Conservation (phyloP, 805 yeast genomes). For the Yarrowia porcina region DNA sequence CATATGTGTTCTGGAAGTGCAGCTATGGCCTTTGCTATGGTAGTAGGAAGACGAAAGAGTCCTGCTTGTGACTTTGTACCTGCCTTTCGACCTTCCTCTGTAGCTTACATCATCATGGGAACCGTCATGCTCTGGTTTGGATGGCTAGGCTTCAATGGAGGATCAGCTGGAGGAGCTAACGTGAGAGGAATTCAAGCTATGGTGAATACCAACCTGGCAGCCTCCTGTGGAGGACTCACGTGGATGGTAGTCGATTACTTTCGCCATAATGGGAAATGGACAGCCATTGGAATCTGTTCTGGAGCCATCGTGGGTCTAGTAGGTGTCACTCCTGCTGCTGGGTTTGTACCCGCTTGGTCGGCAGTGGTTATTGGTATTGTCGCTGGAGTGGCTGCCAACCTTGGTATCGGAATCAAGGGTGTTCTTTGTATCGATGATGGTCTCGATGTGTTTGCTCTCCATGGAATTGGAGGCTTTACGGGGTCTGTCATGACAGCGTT, state of each 20-base stretch:
- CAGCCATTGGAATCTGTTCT: constrained; percentile 86
- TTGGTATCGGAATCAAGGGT: constrained; percentile 76
- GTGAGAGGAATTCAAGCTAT: constrained; percentile 92
- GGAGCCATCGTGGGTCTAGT: constrained; percentile 94
- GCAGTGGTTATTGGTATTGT: constrained; percentile 79
- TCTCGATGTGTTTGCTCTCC: constrained; percentile 89
- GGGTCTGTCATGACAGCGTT: constrained; percentile 85
- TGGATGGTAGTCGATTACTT: constrained; percentile 86
- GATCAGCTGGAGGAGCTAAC: constrained; percentile 90
- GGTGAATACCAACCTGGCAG: constrained; percentile 90
- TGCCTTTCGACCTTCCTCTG: constrained; percentile 87
- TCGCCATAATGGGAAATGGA: constrained; percentile 85
- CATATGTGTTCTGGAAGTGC: constrained; percentile 93
- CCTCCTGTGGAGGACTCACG: constrained; percentile 85
- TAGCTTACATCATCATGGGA: constrained; percentile 84
- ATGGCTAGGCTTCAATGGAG: constrained; percentile 99
- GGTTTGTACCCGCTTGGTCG: constrained; percentile 88
- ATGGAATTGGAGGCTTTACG: constrained; percentile 87
- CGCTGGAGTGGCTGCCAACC: constrained; percentile 74
- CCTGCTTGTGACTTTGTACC: background rate
- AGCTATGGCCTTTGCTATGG: constrained; percentile 87
- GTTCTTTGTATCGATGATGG: constrained; percentile 84
- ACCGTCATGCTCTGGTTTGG: constrained; percentile 96
- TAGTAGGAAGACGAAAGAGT: constrained; percentile 74
- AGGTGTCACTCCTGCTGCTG: constrained; percentile 82